Conservation (phyloP, 371 early-diverging fungal genomes). For the Cokeromyces recurvatus region DNA sequence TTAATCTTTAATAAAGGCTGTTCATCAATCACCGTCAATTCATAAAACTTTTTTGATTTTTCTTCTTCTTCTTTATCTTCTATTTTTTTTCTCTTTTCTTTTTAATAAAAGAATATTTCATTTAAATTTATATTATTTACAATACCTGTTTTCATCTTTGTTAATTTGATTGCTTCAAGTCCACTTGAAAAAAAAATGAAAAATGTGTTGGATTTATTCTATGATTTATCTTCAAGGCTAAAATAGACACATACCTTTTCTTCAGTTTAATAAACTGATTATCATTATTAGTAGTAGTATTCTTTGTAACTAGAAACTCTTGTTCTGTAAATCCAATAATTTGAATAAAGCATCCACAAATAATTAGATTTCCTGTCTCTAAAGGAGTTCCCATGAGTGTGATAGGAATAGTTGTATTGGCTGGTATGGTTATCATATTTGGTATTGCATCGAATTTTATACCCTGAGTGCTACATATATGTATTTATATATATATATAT, state of each 20-base stretch:
- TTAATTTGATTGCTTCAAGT: constrained; percentile 8
- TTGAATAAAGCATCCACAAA: constrained; percentile 66
- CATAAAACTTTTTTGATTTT: constrained; percentile 38
- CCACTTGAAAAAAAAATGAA: constrained; percentile 14
- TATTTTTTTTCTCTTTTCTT: too few species aligned
- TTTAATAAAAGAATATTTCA: too few species aligned
- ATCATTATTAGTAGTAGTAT: too few species aligned
- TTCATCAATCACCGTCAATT: constrained; percentile 59
- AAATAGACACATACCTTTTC: too few species aligned
- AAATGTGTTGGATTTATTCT: background rate
- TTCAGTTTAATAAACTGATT: too few species aligned
- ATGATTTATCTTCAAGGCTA: too few species aligned
- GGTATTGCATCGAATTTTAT: constrained; percentile 56
- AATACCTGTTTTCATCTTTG: too few species aligned
- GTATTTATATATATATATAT: background rate
- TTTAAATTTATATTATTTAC: too few species aligned
- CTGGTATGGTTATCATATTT: constrained; percentile 59
- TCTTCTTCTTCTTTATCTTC: constrained; percentile 1
- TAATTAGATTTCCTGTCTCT: constrained; percentile 52
- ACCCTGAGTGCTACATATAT: constrained; percentile 52
- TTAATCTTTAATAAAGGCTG: constrained; percentile 67
- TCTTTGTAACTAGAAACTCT: constrained; percentile 62
- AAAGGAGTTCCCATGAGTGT: constrained; percentile 62
- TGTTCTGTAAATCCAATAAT: constrained; percentile 72
- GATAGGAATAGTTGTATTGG: constrained; percentile 54